phyloP scores from a whole-genome alignment of 2,329 filamentous ascomycete species.

The Cercospora berteroae region DNA sequence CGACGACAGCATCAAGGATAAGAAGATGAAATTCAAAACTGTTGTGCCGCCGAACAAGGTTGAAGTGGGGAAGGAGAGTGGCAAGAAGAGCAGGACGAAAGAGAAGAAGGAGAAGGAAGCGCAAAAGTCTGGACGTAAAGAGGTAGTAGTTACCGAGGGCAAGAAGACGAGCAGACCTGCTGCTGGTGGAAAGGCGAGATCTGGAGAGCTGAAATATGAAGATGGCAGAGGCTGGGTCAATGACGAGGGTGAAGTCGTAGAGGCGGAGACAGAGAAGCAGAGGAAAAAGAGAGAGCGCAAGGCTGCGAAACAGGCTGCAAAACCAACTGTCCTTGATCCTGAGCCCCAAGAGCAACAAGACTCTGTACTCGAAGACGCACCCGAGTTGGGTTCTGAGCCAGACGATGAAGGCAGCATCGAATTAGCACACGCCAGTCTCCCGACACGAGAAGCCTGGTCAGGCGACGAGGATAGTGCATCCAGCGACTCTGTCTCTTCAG shows the following conservation, averaged over 20 bases:
- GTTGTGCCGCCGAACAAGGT: slow-evolving; percentile 58
- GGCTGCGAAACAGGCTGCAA: slow-evolving; percentile 15
- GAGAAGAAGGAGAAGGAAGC: slow-evolving; percentile 54
- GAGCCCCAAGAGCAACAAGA: slow-evolving; percentile 4
- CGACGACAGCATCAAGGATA: slow-evolving; percentile 57
- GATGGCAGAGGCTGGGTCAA: slow-evolving; percentile 90
- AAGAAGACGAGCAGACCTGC: slow-evolving; percentile 70
- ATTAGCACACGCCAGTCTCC: slow-evolving; percentile 13
- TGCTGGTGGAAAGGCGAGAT: slow-evolving; percentile 43
- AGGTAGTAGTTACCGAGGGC: slow-evolving; percentile 83
- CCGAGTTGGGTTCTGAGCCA: slow-evolving; percentile 16
- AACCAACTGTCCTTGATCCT: not conserved
- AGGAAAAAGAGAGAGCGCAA: slow-evolving; percentile 36
- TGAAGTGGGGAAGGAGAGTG: slow-evolving; percentile 51
- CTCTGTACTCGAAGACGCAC: slow-evolving; percentile 10
- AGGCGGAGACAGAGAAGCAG: slow-evolving; percentile 46
- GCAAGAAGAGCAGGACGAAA: slow-evolving; percentile 62
- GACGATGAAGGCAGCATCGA: slow-evolving; percentile 18
- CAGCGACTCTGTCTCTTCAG: slow-evolving; percentile 14
- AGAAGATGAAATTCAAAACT: slow-evolving; percentile 83
- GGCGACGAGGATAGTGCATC: slow-evolving; percentile 16
- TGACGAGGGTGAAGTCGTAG: slow-evolving; percentile 70
- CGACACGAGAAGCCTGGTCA: slow-evolving; percentile 14
- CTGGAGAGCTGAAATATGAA: slow-evolving; percentile 62
- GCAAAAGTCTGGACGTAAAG: slow-evolving; percentile 58